Base-by-base conservation (phyloP, 768 basidiomycete genomes). In the Hemileccinum impolitum region DNA sequence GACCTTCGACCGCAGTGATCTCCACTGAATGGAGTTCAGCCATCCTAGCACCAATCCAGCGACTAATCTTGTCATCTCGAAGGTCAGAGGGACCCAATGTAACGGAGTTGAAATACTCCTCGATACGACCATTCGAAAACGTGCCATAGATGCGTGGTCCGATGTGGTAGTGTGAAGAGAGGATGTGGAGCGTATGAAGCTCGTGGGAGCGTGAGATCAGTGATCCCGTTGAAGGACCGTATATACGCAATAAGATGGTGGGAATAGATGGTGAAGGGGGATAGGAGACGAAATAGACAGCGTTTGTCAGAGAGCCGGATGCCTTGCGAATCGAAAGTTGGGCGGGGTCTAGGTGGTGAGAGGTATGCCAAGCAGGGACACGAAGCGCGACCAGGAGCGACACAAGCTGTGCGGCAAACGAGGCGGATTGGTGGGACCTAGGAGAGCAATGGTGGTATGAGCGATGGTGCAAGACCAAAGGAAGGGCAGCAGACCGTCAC, bases 11-110 rank as follows among this genome's bases (percentile, higher is more conserved):
- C 37, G 75, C 73, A 13, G 77, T 75, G 44, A 96, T 76, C 60
- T 95, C 92, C 40, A 97, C 95, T 21, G 84, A 82, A 69, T 99
- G 96, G 28, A 99, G 78, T 67, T 98, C 94, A 18, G 92, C 84
- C 95, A 98, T 98, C 30, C 95, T 78, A 18, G 85, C 80, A n/a
- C 84, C 94, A 57, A 98, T 92, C 80, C 88, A 91, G 25, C 83
- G 75, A 63, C 90, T 93, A 47, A 85, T 81, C 51, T 72, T 67
- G 14, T 82, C 80, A 57, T 92, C 81, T 41, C 91, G 80, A 53
- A 99, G 75, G 62, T 96, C 91, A 36, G 76, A 66, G 12, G 89
- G 75, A 1, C 82, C 85, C 39, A 98, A 74, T 3, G 93, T 86
- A 30, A 82, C 77, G 14, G 92, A 92, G 52, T 94, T 82, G 65